phyloP scores from a whole-genome alignment of 345 rosid species.

The Camelina hispida region DNA sequence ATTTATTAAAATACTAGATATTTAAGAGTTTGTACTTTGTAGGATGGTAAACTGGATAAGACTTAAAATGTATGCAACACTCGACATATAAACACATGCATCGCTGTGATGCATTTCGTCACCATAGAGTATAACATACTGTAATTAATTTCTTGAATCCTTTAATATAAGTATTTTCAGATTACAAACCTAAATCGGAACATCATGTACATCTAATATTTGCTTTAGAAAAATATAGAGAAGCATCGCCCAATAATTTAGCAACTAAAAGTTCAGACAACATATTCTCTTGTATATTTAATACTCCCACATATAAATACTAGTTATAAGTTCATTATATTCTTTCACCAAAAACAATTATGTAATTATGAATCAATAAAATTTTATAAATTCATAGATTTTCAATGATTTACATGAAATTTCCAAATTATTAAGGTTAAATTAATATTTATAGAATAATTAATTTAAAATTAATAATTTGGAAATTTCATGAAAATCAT shows the following conservation, averaged over 20 bases:
- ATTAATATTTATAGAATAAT: no score
- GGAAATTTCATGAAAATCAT: no score
- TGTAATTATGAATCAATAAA: no score
- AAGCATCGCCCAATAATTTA: not conserved
- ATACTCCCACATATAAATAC: not conserved
- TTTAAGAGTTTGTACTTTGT: constrained; percentile 3
- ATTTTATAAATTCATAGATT: no score
- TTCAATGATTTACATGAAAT: no score
- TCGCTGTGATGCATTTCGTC: constrained; percentile 12
- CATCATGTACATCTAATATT: not conserved
- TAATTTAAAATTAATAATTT: no score
- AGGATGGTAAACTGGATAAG: constrained; percentile 26
- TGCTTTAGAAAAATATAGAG: not conserved
- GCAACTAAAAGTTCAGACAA: not conserved
- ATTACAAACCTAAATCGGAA: not conserved
- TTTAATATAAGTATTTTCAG: not conserved
- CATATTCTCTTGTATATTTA: not conserved
- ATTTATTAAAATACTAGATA: constrained; percentile 2
- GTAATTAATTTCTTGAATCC: not conserved
- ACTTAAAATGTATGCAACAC: not conserved
- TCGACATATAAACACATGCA: not conserved
- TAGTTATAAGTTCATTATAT: not conserved
- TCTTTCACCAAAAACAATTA: no score
- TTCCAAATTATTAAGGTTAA: no score
- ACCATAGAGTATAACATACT: not conserved